Evolutionary conservation across 495 filamentous ascomycete genomes (phyloP).

Genomic region (Pyrenula massariospora): DNA sequence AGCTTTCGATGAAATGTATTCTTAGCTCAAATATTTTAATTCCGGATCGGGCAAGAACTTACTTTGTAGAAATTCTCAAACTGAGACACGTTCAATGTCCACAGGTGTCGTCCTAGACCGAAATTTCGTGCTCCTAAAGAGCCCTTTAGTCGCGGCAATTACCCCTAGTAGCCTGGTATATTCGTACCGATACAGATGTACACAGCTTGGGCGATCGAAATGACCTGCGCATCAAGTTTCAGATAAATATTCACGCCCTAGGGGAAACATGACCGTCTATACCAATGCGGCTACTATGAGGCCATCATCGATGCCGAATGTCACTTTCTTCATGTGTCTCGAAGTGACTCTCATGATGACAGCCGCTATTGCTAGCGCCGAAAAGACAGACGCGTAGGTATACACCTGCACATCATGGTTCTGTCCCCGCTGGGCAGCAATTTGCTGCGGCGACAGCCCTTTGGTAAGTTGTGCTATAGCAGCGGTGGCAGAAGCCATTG

Average conservation of each 20-base stretch:
- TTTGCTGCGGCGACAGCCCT: background rate
- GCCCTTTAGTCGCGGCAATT: background rate
- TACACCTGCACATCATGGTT: conserved; percentile 9
- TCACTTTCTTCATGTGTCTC: conserved; percentile 10
- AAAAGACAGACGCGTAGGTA: conserved; percentile 2
- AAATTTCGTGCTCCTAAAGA: conserved; percentile 5
- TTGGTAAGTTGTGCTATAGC: background rate
- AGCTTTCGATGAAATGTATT: conserved; percentile 2
- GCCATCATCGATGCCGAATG: conserved; percentile 7
- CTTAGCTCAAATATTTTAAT: background rate
- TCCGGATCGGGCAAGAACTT: background rate
- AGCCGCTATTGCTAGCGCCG: conserved; percentile 6
- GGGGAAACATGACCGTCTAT: background rate
- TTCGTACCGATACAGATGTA: conserved; percentile 8
- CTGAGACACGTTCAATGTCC: conserved; percentile 6
- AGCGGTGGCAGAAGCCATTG: too few relatives aligned
- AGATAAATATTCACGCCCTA: background rate
- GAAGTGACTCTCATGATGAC: conserved; percentile 7
- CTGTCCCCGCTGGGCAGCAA: conserved; percentile 3
- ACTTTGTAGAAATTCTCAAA: conserved; percentile 8
- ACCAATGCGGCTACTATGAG: conserved; percentile 7
- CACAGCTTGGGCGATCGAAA: conserved; percentile 5
- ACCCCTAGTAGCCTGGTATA: too few relatives aligned
- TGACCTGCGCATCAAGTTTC: conserved; percentile 2
- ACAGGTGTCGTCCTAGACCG: conserved; percentile 7